Base-by-base conservation (phyloP, 768 basidiomycete genomes). In the Leccinellum rugosiceps region DNA sequence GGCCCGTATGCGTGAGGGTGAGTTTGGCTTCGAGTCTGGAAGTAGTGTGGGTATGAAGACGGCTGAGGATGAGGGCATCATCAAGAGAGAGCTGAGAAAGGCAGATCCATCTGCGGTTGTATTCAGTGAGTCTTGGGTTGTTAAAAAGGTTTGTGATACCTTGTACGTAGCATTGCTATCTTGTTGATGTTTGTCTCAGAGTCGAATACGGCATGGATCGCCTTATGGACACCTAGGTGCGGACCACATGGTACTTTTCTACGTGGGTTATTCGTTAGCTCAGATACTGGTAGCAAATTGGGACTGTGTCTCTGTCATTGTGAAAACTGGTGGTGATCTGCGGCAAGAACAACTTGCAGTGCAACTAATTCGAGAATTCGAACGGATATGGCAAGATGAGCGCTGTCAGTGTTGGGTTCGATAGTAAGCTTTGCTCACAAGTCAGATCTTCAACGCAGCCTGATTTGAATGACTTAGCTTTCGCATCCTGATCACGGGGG, bases 331-430 rank as follows among this genome's bases (percentile, higher is more conserved):
- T 3, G 95, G 89, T 32, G 97, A 99, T 72, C 72, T 99, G 53
- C 85, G 97, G 45, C 97, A 99, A 75, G 97, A 99, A 69, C 97
- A 99, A 72, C 80, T 99, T 23, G 97, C 97, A 4, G 92, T 96
- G 6, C 94, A 97, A 65, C 83, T 99, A 11, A 94, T 99, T 55
- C 88, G 83, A 60, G 90, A 95, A 66, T 98, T 99, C 66, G 88
- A 91, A 66, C 78, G 82, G 58, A 97, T 99, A 67, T 99, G 94
- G 94, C 86, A 86, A 65, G 96, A 98, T 63, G 95, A 98, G 74
- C 89, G 85, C 25, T 93, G 88, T 68, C 78, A 83, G 41, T 97
- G 94, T 64, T 99, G 94, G 94, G 87, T 94, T 56, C 85, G 92
- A 80, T 92, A 94, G 95, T 90, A 65, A 67, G 83, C 67, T 65